A percentile compares a stretch with the other conserved stretches of the same genome.
These are phyloP conservation scores for Aspergillus hancockii DNA, from an alignment of 495 filamentous ascomycete genomes.

Conservation along the genomic window DNA sequence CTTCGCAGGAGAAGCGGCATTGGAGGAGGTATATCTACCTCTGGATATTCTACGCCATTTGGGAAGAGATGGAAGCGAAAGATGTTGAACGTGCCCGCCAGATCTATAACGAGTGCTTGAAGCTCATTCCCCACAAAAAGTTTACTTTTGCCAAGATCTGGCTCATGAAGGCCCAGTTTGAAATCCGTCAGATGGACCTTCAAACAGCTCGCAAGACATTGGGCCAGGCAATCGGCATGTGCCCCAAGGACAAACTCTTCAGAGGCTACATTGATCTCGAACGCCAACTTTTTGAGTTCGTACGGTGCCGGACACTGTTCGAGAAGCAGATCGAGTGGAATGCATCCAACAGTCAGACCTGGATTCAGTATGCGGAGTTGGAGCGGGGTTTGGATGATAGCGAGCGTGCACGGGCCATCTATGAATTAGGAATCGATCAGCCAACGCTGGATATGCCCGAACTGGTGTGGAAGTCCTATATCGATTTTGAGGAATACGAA, in stretches of 20 bases:
- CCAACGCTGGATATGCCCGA: slow-evolving; percentile 95
- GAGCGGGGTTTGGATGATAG: slow-evolving; percentile 88
- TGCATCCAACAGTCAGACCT: slow-evolving; percentile 82
- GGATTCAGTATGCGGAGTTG: slow-evolving; percentile 93
- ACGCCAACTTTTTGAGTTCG: slow-evolving; percentile 87
- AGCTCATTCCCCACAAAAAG: slow-evolving; percentile 89
- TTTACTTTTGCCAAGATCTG: slow-evolving; percentile 98
- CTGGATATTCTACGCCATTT: slow-evolving; percentile 96
- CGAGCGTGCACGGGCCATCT: slow-evolving; percentile 86
- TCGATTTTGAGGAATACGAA: slow-evolving; percentile 96
- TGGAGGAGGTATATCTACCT: slow-evolving; percentile 98
- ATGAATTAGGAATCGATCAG: slow-evolving; percentile 85
- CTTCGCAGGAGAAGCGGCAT: slow-evolving; percentile 94
- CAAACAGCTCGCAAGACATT: slow-evolving; percentile 80
- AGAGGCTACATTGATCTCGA: slow-evolving; percentile 91
- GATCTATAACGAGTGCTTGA: slow-evolving; percentile 86
- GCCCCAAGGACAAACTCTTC: slow-evolving; percentile 94
- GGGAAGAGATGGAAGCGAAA: slow-evolving; percentile 83
- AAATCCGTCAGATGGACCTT: slow-evolving; percentile 83
- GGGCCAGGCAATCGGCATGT: slow-evolving; percentile 87
- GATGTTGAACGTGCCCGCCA: slow-evolving; percentile 81
- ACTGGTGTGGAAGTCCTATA: slow-evolving; percentile 94
- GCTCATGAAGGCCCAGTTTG: slow-evolving; percentile 91
- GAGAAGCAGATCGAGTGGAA: slow-evolving; percentile 94
- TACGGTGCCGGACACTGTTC: slow-evolving; percentile 85